A percentile compares a stretch with the other conserved stretches of the same genome.
Conservation (phyloP, 257 asterid genomes). For the Osmanthus fragrans region DNA sequence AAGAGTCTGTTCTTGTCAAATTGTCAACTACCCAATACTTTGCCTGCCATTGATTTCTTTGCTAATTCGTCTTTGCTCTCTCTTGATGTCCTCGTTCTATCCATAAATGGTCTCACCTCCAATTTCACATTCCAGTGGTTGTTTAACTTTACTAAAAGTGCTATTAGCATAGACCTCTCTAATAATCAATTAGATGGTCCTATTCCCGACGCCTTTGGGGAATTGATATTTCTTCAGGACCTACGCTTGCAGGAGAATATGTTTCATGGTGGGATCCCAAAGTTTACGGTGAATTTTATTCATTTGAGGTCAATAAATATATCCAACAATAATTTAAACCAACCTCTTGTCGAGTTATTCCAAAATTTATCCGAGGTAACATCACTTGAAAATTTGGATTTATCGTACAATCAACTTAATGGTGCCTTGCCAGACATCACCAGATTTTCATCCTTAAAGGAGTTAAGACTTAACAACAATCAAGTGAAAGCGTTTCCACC, state of each 20-base stretch:
- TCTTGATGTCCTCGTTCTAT: slow-evolving; percentile 23
- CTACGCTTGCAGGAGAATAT: slow-evolving; percentile 19
- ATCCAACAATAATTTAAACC: not conserved
- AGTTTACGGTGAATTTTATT: not conserved
- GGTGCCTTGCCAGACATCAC: slow-evolving; percentile 21
- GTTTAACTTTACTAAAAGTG: slow-evolving; percentile 19
- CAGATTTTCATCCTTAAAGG: slow-evolving; percentile 20
- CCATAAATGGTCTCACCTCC: not conserved
- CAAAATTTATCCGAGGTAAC: slow-evolving; percentile 4
- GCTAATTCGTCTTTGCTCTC: slow-evolving; percentile 12
- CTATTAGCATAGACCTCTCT: slow-evolving; percentile 21
- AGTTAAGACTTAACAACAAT: slow-evolving; percentile 6
- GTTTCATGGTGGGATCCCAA: not conserved
- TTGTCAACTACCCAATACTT: not conserved
- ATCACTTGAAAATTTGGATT: not conserved
- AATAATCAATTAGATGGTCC: slow-evolving; percentile 23
- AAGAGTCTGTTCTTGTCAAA: slow-evolving; percentile 3
- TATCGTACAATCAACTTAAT: slow-evolving; percentile 22
- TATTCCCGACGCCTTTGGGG: slow-evolving; percentile 32
- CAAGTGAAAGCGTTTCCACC: slow-evolving; percentile 1
- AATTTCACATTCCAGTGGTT: slow-evolving; percentile 20
- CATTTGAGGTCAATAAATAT: not conserved
- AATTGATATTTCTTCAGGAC: slow-evolving; percentile 3
- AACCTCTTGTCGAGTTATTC: slow-evolving; percentile 12
- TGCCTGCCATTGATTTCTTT: not conserved